A percentile compares a stretch with the other conserved stretches of the same genome.
phyloP scores from a whole-genome alignment of 345 rosid genomes.

The Syzygium oleosum region DNA sequence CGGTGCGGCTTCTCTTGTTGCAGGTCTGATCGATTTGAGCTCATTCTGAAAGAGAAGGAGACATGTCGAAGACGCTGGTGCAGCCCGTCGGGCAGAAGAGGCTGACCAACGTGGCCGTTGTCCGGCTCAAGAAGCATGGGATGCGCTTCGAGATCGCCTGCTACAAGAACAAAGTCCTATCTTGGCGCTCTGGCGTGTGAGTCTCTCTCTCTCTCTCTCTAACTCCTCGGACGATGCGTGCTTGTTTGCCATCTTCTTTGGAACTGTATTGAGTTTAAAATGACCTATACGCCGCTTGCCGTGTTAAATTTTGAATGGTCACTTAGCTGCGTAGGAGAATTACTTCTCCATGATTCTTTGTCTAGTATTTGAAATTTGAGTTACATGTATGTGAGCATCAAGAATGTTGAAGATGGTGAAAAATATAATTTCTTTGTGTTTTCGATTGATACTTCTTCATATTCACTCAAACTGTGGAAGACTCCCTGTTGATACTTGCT shows the following conservation, averaged over 20 bases:
- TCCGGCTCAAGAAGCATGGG: slow-evolving; percentile 80
- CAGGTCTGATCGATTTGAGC: neutral
- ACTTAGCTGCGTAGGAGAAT: neutral
- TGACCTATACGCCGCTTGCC: neutral
- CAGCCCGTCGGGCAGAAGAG: slow-evolving; percentile 95
- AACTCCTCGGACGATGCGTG: too few relatives aligned
- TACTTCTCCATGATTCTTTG: neutral
- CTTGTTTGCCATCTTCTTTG: neutral
- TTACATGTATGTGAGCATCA: neutral
- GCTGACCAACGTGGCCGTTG: slow-evolving; percentile 92
- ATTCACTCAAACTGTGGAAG: neutral
- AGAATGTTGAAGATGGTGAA: neutral
- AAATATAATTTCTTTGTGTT: neutral
- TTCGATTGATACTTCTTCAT: neutral
- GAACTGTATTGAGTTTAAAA: neutral
- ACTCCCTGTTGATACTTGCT: neutral
- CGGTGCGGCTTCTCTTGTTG: neutral
- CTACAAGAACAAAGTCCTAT: slow-evolving; percentile 96
- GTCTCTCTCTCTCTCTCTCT: slow-evolving; percentile 1
- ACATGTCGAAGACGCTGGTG: slow-evolving; percentile 71
- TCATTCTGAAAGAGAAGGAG: neutral
- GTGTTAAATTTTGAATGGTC: neutral
- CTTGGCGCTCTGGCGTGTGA: slow-evolving; percentile 98
- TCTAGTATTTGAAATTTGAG: neutral
- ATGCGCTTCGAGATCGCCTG: slow-evolving; percentile 96